phyloP scores from a whole-genome alignment of 371 early-diverging fungal genomes.

The Apophysomyces sp. region DNA sequence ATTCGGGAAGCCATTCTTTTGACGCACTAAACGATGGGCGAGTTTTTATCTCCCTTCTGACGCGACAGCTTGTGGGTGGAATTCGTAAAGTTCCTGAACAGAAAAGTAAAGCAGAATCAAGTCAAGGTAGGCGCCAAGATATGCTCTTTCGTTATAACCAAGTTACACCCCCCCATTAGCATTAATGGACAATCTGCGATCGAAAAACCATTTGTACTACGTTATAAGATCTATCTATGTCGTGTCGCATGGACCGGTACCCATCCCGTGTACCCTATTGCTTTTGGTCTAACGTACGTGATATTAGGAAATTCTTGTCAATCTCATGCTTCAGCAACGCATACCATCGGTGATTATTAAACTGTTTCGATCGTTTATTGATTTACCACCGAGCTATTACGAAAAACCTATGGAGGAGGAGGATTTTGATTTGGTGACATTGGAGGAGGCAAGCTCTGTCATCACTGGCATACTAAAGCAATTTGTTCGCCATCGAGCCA shows the following conservation, averaged over 20 bases:
- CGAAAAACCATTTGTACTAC: constrained; percentile 41
- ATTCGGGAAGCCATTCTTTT: constrained; percentile 18
- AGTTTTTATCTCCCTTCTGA: constrained; percentile 34
- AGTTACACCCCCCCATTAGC: constrained; percentile 20
- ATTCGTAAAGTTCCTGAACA: constrained; percentile 45
- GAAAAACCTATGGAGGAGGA: background rate
- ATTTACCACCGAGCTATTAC: constrained; percentile 29
- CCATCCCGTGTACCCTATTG: background rate
- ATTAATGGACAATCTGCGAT: constrained; percentile 43
- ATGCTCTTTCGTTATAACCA: background rate
- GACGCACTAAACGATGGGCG: constrained; percentile 30
- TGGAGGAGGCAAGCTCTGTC: constrained; percentile 26
- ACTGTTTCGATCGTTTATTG: constrained; percentile 47
- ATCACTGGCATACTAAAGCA: constrained; percentile 36
- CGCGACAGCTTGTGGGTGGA: constrained; percentile 38
- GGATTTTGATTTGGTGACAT: constrained; percentile 17
- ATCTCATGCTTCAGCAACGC: constrained; percentile 42
- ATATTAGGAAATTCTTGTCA: constrained; percentile 26
- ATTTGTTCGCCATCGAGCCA: constrained; percentile 32
- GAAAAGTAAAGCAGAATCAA: constrained; percentile 33
- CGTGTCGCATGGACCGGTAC: constrained; percentile 43
- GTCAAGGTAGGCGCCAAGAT: constrained; percentile 31
- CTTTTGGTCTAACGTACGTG: background rate
- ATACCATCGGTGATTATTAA: constrained; percentile 50
- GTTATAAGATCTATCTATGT: constrained; percentile 35